These are phyloP conservation scores for Aschersonia sp. DNA, from an alignment of 2,329 filamentous ascomycete species.

Conservation along the genomic window DNA sequence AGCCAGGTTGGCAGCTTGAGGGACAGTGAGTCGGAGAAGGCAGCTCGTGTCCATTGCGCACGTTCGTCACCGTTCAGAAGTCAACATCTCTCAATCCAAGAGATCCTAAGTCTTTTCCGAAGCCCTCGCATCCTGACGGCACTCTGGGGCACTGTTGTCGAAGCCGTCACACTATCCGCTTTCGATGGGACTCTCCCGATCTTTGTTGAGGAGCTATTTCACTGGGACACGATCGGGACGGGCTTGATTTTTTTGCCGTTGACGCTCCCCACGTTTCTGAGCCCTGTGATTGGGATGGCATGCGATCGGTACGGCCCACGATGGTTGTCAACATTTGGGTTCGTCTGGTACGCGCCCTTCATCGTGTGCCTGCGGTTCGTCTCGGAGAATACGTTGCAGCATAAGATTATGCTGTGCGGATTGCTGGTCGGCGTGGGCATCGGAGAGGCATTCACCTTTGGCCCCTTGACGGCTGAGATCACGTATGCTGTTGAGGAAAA, in stretches of 20 bases:
- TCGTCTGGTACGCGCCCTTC: slow-evolving; percentile 18
- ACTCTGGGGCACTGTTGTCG: slow-evolving; percentile 19
- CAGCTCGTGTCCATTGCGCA: not conserved
- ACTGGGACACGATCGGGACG: slow-evolving; percentile 18
- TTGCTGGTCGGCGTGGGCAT: slow-evolving; percentile 16
- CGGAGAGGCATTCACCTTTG: slow-evolving; percentile 15
- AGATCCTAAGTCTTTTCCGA: slow-evolving; percentile 12
- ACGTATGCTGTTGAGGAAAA: slow-evolving; percentile 15
- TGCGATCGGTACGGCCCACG: slow-evolving; percentile 20
- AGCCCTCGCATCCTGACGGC: slow-evolving; percentile 18
- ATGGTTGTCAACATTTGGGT: slow-evolving; percentile 17
- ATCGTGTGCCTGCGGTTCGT: slow-evolving; percentile 19
- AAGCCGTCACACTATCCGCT: slow-evolving; percentile 16
- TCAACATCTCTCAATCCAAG: slow-evolving; percentile 1
- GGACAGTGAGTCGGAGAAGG: too few species aligned
- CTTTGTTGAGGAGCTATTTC: slow-evolving; percentile 13
- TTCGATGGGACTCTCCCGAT: slow-evolving; percentile 20
- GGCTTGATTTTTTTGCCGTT: slow-evolving; percentile 20
- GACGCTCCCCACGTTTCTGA: slow-evolving; percentile 15
- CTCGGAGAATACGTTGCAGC: slow-evolving; percentile 11
- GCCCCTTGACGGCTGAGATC: slow-evolving; percentile 21
- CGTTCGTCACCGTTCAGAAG: not conserved
- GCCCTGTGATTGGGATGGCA: slow-evolving; percentile 15
- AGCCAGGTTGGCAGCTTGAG: too few species aligned
- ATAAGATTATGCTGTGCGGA: slow-evolving; percentile 18